phyloP scores from a whole-genome alignment of 2,329 filamentous ascomycete genomes.

The Scortechinia acanthostroma region DNA sequence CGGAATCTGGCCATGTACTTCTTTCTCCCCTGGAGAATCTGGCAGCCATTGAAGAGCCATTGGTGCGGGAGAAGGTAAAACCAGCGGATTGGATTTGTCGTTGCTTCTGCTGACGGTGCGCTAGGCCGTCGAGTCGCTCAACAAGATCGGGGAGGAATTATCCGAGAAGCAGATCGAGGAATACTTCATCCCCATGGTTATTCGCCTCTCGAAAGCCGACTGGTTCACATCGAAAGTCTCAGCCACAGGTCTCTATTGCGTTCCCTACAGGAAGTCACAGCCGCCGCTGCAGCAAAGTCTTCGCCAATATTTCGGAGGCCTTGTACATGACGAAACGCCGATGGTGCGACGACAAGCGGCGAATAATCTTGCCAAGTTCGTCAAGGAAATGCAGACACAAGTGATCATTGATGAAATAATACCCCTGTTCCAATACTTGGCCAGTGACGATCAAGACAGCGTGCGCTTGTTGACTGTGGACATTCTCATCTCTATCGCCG shows the following conservation, averaged over 20 bases:
- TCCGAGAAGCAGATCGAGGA: constrained; percentile 91
- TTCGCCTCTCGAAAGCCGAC: constrained; percentile 95
- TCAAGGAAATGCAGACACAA: constrained; percentile 88
- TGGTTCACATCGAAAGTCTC: constrained; percentile 99
- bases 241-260: constrained; percentile 88
- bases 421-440: constrained; percentile 93
- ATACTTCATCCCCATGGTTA: constrained; percentile 89
- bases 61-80: constrained; percentile 90
- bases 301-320: constrained; percentile 80
- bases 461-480: constrained; percentile 93
- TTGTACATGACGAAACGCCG: constrained; percentile 96
- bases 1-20: constrained; percentile 89
- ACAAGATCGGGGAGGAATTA: constrained; percentile 95
- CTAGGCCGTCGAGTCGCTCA: constrained; percentile 94
- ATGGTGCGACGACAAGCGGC: constrained; percentile 97
- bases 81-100: constrained; percentile 3
- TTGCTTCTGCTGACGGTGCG: not conserved
- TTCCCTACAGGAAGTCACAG: constrained; percentile 86
- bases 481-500: constrained; percentile 89
- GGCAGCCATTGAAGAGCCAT: constrained; percentile 93
- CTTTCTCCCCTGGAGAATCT: constrained; percentile 96
- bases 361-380: constrained; percentile 92
- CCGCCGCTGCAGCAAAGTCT: constrained; percentile 83
- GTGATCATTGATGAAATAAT: constrained; percentile 98
- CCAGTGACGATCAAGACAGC: constrained; percentile 93